Evolutionary conservation across 164 flowering plant genomes (phyloP).

Genomic region (Chimonanthus salicifolius): DNA sequence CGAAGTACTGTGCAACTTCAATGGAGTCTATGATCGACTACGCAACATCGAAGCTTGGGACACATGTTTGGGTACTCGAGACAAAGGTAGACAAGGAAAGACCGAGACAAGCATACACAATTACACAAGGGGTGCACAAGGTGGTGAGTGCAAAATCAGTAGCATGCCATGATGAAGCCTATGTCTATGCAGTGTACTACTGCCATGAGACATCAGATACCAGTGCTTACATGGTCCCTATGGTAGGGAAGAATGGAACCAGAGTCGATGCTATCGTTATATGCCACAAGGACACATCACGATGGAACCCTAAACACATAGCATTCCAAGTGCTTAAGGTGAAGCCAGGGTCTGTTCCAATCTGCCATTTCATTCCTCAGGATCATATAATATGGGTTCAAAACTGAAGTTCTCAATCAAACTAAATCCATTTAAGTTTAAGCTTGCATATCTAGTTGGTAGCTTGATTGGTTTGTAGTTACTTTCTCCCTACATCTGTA

Average conservation of each 20-base stretch:
- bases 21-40: slow-evolving; percentile 34
- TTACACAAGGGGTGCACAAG: slow-evolving; percentile 11
- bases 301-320: slow-evolving; percentile 30
- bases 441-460: too few relatives aligned
- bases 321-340: slow-evolving; percentile 32
- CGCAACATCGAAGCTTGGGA: slow-evolving; percentile 23
- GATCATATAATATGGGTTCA: slow-evolving; percentile 26
- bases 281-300: slow-evolving; percentile 25
- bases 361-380: slow-evolving; percentile 34
- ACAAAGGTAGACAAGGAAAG: slow-evolving; percentile 10
- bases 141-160: slow-evolving; percentile 14
- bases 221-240: slow-evolving; percentile 18
- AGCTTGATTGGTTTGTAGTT: too few relatives aligned
- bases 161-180: slow-evolving; percentile 23
- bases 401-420: not conserved
- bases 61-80: slow-evolving; percentile 12
- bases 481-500: too few relatives aligned
- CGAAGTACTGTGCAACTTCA: slow-evolving; percentile 30
- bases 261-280: slow-evolving; percentile 23
- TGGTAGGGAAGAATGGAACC: slow-evolving; percentile 24
- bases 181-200: slow-evolving; percentile 23
- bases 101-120: slow-evolving; percentile 12
- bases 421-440: too few relatives aligned
- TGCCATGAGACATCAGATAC: slow-evolving; percentile 21
- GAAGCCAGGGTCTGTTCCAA: slow-evolving; percentile 30